Evolutionary conservation across 768 basidiomycete species (phyloP).

Genomic region (Boletellus ananas): DNA sequence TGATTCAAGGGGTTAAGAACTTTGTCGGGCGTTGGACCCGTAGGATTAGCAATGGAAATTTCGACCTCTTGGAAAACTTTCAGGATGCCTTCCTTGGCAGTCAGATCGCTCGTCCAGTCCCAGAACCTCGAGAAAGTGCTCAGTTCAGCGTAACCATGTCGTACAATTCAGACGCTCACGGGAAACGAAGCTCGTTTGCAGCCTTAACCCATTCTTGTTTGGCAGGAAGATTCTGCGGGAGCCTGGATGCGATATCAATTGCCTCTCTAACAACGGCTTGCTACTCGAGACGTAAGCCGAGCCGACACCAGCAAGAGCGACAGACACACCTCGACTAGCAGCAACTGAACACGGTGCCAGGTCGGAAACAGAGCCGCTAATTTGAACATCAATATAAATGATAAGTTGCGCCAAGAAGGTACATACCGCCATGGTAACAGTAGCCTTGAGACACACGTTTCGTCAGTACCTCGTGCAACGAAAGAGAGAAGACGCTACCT

Average conservation of each 20-base stretch:
- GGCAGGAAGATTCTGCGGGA: not conserved
- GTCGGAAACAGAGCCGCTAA: slow-evolving; percentile 21
- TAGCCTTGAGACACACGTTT: slow-evolving; percentile 9
- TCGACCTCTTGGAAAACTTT: not conserved
- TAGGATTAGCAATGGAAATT: not conserved
- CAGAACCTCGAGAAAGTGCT: slow-evolving; percentile 9
- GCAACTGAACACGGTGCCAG: slow-evolving; percentile 15
- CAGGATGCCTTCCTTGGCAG: not conserved
- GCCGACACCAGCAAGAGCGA: not conserved
- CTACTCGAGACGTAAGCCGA: not conserved
- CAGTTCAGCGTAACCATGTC: not conserved
- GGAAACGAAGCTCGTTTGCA: slow-evolving; percentile 14
- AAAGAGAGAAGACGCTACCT: not conserved
- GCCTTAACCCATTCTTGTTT: slow-evolving; percentile 8
- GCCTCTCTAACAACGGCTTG: slow-evolving; percentile 18
- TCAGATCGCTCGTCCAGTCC: not conserved
- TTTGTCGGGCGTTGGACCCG: not conserved
- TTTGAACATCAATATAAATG: slow-evolving; percentile 1
- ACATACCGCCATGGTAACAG: slow-evolving; percentile 19
- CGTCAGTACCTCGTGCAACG: not conserved
- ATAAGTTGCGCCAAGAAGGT: not conserved
- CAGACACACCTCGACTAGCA: slow-evolving; percentile 12
- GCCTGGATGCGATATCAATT: slow-evolving; percentile 8
- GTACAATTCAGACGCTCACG: slow-evolving; percentile 6
- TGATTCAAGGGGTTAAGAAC: not conserved